Conservation (phyloP, 371 early-diverging fungal genomes). For the Choanephora cucurbitarum region DNA sequence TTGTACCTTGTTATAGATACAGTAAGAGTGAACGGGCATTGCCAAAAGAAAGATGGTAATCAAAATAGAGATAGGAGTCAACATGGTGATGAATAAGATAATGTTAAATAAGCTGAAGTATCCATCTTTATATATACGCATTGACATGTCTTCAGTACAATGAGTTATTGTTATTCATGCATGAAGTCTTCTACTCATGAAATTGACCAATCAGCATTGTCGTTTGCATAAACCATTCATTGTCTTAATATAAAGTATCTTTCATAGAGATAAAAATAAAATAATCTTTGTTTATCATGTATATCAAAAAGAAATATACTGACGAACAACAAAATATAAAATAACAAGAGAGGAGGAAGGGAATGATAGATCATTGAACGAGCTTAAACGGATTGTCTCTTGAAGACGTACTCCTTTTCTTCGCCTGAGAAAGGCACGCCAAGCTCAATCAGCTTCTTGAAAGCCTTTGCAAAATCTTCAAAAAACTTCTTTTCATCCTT, state of each 20-base stretch:
- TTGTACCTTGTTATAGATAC: neutral
- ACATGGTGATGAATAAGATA: neutral
- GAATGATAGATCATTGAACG: neutral
- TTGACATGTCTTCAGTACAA: too few species aligned
- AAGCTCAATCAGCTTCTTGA: slow-evolving; percentile 78
- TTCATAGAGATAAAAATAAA: too few species aligned
- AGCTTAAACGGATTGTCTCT: neutral
- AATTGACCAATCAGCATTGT: too few species aligned
- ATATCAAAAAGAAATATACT: too few species aligned
- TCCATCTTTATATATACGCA: too few species aligned
- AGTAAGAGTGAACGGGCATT: neutral
- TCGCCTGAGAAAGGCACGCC: slow-evolving; percentile 55
- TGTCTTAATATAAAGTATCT: too few species aligned
- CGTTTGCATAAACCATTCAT: too few species aligned
- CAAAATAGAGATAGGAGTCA: neutral
- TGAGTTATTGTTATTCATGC: too few species aligned
- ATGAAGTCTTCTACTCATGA: too few species aligned
- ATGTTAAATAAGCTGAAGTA: neutral
- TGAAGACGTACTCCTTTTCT: slow-evolving; percentile 14
- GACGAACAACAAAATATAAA: neutral
- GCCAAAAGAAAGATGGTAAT: neutral
- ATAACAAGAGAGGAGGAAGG: neutral
- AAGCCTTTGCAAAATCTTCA: slow-evolving; percentile 80
- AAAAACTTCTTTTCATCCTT: slow-evolving; percentile 73
- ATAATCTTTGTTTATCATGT: too few species aligned